phyloP scores from a whole-genome alignment of 2,329 filamentous ascomycete genomes.

The Colletotrichum noveboracense region DNA sequence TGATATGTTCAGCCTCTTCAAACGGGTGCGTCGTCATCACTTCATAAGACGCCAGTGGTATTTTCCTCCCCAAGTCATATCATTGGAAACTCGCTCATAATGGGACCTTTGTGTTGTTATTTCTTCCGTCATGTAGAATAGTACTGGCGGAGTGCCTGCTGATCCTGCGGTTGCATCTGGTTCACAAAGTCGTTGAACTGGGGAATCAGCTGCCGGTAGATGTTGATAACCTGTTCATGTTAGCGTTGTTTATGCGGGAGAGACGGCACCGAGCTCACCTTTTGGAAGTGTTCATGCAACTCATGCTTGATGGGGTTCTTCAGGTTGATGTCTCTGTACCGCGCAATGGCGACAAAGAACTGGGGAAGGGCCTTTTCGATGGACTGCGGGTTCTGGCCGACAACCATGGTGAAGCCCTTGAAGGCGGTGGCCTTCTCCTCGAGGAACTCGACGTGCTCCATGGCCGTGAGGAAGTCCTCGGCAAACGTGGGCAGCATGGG shows the following conservation, averaged over 20 bases:
- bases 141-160: constrained; percentile 50
- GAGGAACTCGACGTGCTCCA: constrained; percentile 84
- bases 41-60: constrained; percentile 18
- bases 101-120: not conserved
- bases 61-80: constrained; percentile 22
- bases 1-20: constrained; percentile 15
- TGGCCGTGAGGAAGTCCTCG: constrained; percentile 78
- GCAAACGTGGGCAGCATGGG: constrained; percentile 83
- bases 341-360: constrained; percentile 85
- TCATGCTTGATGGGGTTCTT: constrained; percentile 67
- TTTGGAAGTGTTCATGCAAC: constrained; percentile 75
- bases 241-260: constrained; percentile 5
- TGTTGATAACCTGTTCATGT: constrained; percentile 49
- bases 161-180: constrained; percentile 55
- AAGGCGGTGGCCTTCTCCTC: constrained; percentile 96
- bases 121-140: constrained; percentile 39
- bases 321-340: constrained; percentile 70
- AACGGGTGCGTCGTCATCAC: constrained; percentile 13
- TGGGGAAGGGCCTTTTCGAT: constrained; percentile 86
- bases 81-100: constrained; percentile 10
- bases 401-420: constrained; percentile 85
- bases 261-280: constrained; percentile 58
- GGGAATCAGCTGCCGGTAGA: constrained; percentile 65
- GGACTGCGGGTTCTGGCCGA: constrained; percentile 85
- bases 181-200: constrained; percentile 61